These are phyloP conservation scores for Sarocladium oryzae DNA, from an alignment of 2,329 filamentous ascomycete species.

Conservation along the genomic window DNA sequence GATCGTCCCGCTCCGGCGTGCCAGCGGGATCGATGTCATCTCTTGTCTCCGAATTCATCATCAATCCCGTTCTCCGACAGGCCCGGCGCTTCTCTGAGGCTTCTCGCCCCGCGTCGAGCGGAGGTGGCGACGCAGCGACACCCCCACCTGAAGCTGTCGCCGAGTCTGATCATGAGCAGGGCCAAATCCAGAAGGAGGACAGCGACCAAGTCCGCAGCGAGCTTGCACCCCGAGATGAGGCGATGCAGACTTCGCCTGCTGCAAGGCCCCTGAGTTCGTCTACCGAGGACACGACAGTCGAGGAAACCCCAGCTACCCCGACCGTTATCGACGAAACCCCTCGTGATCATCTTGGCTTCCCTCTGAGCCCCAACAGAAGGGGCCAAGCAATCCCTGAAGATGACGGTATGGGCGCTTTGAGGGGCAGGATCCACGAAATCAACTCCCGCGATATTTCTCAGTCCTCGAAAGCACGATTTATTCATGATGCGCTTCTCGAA, in stretches of 20 bases:
- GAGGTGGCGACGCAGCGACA: conserved; percentile 21
- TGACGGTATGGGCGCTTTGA: conserved; percentile 67
- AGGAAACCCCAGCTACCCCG: conserved; percentile 17
- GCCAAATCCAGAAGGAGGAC: background rate
- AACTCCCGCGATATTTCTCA: conserved; percentile 53
- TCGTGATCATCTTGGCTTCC: conserved; percentile 28
- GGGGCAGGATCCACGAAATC: conserved; percentile 62
- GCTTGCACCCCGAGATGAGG: conserved; percentile 11
- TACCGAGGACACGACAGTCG: conserved; percentile 27
- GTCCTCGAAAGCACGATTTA: conserved; percentile 61
- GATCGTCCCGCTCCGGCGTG: conserved; percentile 9
- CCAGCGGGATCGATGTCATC: conserved; percentile 44
- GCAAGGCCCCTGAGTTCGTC: conserved; percentile 25
- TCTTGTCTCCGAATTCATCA: conserved; percentile 58
- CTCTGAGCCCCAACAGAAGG: conserved; percentile 22
- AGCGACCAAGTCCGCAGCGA: conserved; percentile 5
- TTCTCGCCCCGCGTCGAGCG: conserved; percentile 31
- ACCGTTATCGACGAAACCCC: conserved; percentile 16
- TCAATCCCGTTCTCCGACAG: conserved; percentile 60
- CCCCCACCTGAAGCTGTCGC: conserved; percentile 17
- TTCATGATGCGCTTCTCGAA: conserved; percentile 66
- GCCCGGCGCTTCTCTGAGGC: conserved; percentile 56
- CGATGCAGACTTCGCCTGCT: conserved; percentile 19
- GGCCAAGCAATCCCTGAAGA: conserved; percentile 56
- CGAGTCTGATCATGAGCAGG: conserved; percentile 18